A percentile compares a stretch with the other conserved stretches of the same genome.
phyloP scores from a whole-genome alignment of 1,139 yeast species.

The Pichia inconspicua region DNA sequence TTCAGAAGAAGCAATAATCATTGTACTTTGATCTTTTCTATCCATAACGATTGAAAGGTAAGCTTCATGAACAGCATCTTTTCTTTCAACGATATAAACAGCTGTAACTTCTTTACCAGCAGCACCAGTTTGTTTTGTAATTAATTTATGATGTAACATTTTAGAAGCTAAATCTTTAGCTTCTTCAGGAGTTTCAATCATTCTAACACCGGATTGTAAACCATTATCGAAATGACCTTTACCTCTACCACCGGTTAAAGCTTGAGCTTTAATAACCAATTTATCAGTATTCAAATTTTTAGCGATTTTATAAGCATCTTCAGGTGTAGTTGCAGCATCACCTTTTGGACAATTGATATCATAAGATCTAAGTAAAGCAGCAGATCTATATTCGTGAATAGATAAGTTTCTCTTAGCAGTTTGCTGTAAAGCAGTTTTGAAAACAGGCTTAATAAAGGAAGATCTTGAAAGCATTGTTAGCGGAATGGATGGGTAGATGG shows the following conservation, averaged over 20 bases:
- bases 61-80: conserved; percentile 89
- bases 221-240: conserved; percentile 97
- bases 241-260: conserved; percentile 99
- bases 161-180: conserved; percentile 80
- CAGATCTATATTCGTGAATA: conserved; percentile 94
- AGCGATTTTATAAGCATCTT: conserved; percentile 81
- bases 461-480: not conserved
- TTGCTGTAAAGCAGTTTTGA: not conserved
- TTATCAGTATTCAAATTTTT: conserved; percentile 61
- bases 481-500: too few relatives aligned
- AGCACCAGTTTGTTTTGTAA: conserved; percentile 97
- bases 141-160: conserved; percentile 86
- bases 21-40: conserved; percentile 82
- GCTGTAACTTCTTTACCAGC: conserved; percentile 97
- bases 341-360: conserved; percentile 92
- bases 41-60: conserved; percentile 93
- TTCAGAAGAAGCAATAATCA: conserved; percentile 92
- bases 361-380: conserved; percentile 66
- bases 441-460: not conserved
- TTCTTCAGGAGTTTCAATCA: conserved; percentile 79
- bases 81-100: conserved; percentile 92
- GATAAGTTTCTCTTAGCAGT: conserved; percentile 56
- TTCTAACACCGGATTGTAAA: conserved; percentile 92
- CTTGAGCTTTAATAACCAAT: conserved; percentile 95
- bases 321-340: conserved; percentile 81